phyloP scores from a whole-genome alignment of 2,329 filamentous ascomycete genomes.

The Ceratocystis harringtonii region DNA sequence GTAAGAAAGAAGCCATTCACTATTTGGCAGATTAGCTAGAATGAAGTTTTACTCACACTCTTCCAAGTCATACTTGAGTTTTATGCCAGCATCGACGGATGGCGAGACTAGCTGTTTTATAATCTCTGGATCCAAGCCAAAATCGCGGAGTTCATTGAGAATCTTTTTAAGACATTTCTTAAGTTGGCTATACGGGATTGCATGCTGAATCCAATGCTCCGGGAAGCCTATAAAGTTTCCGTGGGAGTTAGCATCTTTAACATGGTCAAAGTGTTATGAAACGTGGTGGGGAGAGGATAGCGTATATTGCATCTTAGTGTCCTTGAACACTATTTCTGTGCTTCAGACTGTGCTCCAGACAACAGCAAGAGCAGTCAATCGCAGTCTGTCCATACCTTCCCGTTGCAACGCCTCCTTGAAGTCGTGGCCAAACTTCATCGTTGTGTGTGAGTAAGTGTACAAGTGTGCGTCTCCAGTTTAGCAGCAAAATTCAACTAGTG shows the following conservation, averaged over 20 bases:
- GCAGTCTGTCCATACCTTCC: constrained; percentile 31
- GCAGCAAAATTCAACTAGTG: background rate
- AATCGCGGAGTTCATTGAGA: constrained; percentile 49
- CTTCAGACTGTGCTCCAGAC: too few species aligned
- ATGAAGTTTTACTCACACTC: constrained; percentile 27
- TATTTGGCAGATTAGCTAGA: background rate
- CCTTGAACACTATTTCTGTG: too few species aligned
- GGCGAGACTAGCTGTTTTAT: constrained; percentile 48
- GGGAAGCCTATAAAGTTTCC: constrained; percentile 44
- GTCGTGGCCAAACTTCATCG: constrained; percentile 77
- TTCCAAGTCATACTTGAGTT: constrained; percentile 39
- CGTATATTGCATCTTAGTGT: too few species aligned
- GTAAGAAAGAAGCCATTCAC: background rate
- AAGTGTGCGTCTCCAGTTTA: background rate
- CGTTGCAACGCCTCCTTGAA: constrained; percentile 55
- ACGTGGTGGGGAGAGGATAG: too few species aligned
- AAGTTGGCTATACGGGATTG: constrained; percentile 69
- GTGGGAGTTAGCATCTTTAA: background rate
- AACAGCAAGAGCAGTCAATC: too few species aligned
- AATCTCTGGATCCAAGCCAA: constrained; percentile 59
- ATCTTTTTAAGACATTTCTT: constrained; percentile 84
- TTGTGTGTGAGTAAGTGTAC: constrained; percentile 1
- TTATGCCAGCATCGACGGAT: constrained; percentile 31
- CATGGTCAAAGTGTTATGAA: background rate
- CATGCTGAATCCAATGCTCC: constrained; percentile 52